phyloP scores from a whole-genome alignment of 805 yeast species.

The Hanseniaspora jakobsenii region DNA sequence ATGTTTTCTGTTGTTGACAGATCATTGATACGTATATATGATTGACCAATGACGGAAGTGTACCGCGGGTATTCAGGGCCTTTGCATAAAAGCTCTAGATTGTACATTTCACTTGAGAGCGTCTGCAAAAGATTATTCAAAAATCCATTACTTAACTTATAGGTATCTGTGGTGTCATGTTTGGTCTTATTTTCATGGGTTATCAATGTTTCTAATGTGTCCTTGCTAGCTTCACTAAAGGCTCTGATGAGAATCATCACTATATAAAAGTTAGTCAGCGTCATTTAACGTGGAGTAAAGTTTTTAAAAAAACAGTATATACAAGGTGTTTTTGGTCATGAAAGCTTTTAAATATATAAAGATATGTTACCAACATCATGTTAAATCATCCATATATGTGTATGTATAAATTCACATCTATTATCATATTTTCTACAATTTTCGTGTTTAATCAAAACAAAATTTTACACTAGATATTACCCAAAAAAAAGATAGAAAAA shows the following conservation, averaged over 20 bases:
- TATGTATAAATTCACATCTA: no score
- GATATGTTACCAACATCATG: no score
- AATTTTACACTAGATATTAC: no score
- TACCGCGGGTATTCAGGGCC: no score
- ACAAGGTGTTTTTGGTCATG: no score
- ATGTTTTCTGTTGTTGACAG: slow-evolving; percentile 1
- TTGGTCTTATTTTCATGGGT: neutral
- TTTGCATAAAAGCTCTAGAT: neutral
- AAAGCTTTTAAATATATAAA: no score
- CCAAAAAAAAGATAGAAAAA: no score
- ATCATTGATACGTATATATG: slow-evolving; percentile 1
- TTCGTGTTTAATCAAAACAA: no score
- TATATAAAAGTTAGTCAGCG: neutral
- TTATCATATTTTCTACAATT: no score
- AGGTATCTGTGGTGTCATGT: neutral
- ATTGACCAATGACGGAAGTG: neutral
- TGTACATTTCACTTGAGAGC: slow-evolving; percentile 2
- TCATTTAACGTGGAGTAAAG: no score
- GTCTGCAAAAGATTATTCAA: neutral
- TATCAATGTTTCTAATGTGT: neutral
- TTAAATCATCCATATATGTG: no score
- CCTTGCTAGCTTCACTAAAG: neutral
- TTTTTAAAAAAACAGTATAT: no score
- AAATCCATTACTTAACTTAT: neutral
- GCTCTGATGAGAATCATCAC: neutral